Evolutionary conservation across 2,329 filamentous ascomycete genomes (phyloP).

Genomic region (Chaetothyriales sp.): DNA sequence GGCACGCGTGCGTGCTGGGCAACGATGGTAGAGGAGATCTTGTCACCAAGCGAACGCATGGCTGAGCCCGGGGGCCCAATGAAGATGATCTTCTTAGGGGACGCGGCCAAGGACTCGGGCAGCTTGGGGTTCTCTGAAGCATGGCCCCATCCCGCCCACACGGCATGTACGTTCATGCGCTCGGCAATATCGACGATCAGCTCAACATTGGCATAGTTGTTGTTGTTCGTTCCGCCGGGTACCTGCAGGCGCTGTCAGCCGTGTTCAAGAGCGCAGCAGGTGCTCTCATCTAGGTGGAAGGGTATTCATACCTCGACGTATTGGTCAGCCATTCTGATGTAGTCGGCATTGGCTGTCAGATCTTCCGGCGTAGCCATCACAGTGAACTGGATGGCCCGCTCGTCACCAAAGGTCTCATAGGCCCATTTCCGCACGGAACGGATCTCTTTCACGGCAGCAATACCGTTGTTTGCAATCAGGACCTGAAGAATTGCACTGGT

Average conservation of each 20-base stretch:
- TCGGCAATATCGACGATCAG: slow-evolving; percentile 97
- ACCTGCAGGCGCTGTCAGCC: slow-evolving; percentile 36
- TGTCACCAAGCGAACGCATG: slow-evolving; percentile 98
- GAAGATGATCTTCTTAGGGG: slow-evolving; percentile 97
- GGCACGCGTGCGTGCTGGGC: slow-evolving; percentile 92
- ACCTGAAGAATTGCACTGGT: slow-evolving; percentile 45
- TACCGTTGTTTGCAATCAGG: slow-evolving; percentile 98
- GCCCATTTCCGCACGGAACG: slow-evolving; percentile 99
- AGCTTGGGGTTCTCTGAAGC: slow-evolving; percentile 97
- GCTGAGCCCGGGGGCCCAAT: slow-evolving; percentile 95
- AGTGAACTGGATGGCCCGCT: slow-evolving; percentile 95
- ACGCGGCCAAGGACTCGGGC: slow-evolving; percentile 87
- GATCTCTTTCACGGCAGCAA: slow-evolving; percentile 98
- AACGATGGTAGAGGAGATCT: slow-evolving; percentile 98
- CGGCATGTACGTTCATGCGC: slow-evolving; percentile 94
- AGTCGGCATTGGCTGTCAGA: slow-evolving; percentile 92
- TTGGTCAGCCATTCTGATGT: slow-evolving; percentile 98
- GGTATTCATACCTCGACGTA: slow-evolving; percentile 61
- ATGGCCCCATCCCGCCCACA: slow-evolving; percentile 99
- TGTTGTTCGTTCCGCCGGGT: slow-evolving; percentile 97
- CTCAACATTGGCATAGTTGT: slow-evolving; percentile 99
- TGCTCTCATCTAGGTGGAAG: neutral
- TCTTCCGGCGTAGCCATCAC: slow-evolving; percentile 99
- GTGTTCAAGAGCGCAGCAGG: slow-evolving; percentile 1
- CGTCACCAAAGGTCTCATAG: slow-evolving; percentile 97